Conservation (phyloP, 495 filamentous ascomycete genomes). For the Penicillium coffeae region DNA sequence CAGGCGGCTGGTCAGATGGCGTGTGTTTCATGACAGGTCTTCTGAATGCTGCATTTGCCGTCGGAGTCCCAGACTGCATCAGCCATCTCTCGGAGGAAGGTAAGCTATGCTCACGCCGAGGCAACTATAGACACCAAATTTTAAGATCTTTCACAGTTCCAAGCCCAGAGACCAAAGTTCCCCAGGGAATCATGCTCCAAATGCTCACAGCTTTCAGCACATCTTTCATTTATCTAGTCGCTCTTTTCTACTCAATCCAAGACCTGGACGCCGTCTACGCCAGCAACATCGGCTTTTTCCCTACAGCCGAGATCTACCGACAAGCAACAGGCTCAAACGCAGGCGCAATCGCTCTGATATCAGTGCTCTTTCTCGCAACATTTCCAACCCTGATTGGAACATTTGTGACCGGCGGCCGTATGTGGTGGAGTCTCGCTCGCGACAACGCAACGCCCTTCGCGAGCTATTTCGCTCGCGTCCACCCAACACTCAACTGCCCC, state of each 20-base stretch:
- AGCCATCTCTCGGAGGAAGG: conserved; percentile 72
- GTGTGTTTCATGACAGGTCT: conserved; percentile 70
- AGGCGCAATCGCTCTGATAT: conserved; percentile 59
- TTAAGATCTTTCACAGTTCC: conserved; percentile 9
- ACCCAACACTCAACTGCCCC: conserved; percentile 50
- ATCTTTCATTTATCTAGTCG: conserved; percentile 26
- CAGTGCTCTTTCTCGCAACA: conserved; percentile 48
- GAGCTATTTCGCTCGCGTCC: conserved; percentile 30
- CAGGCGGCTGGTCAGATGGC: conserved; percentile 60
- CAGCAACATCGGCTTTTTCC: conserved; percentile 55
- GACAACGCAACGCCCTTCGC: conserved; percentile 53
- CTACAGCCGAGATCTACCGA: conserved; percentile 66
- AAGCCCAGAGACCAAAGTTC: conserved; percentile 23
- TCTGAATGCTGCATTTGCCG: conserved; percentile 72
- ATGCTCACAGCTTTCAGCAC: conserved; percentile 57
- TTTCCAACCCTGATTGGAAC: conserved; percentile 59
- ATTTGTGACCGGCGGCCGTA: conserved; percentile 64
- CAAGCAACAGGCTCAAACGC: conserved; percentile 62
- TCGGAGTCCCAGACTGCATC: conserved; percentile 68
- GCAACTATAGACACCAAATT: background rate
- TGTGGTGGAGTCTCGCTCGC: conserved; percentile 73
- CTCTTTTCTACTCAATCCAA: conserved; percentile 60
- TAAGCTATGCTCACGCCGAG: conserved; percentile 3
- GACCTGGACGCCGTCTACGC: conserved; percentile 55
- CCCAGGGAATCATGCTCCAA: conserved; percentile 52